Conservation (phyloP, 306 rosid species). For the Crotalaria pallida region DNA sequence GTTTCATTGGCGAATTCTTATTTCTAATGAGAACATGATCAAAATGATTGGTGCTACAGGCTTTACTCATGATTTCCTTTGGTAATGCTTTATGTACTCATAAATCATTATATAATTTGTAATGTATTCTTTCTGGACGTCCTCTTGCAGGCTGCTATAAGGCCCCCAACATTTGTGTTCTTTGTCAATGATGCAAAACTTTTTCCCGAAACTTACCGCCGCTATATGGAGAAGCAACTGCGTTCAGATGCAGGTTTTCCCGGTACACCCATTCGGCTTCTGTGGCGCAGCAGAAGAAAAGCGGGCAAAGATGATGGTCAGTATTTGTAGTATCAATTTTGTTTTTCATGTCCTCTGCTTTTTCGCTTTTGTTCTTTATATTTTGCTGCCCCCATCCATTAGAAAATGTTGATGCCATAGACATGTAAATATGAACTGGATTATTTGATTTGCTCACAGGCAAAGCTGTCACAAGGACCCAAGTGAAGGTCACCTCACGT, state of each 20-base stretch:
- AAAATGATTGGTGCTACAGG: background rate
- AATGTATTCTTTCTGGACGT: background rate
- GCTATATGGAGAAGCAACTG: constrained; percentile 88
- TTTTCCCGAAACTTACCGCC: constrained; percentile 80
- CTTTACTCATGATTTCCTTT: background rate
- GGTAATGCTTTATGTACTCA: background rate
- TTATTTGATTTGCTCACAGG: constrained; percentile 40
- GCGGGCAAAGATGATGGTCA: constrained; percentile 64
- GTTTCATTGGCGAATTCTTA: background rate
- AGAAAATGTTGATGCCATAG: background rate
- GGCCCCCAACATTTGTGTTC: constrained; percentile 95
- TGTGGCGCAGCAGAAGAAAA: constrained; percentile 85
- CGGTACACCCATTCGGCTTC: constrained; percentile 86
- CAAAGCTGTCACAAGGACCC: constrained; percentile 37
- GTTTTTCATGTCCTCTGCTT: background rate
- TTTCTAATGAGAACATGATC: background rate
- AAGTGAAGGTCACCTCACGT: constrained; percentile 32
- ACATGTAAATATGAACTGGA: background rate
- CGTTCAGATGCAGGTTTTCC: constrained; percentile 83
- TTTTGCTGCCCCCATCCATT: background rate
- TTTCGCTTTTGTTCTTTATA: background rate
- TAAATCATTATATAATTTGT: no score
- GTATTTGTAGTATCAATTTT: constrained; percentile 19
- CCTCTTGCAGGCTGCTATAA: constrained; percentile 81
- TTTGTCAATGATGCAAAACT: constrained; percentile 93